phyloP scores from a whole-genome alignment of 2,329 filamentous ascomycete genomes.

The Trichoderma afroharzianum region DNA sequence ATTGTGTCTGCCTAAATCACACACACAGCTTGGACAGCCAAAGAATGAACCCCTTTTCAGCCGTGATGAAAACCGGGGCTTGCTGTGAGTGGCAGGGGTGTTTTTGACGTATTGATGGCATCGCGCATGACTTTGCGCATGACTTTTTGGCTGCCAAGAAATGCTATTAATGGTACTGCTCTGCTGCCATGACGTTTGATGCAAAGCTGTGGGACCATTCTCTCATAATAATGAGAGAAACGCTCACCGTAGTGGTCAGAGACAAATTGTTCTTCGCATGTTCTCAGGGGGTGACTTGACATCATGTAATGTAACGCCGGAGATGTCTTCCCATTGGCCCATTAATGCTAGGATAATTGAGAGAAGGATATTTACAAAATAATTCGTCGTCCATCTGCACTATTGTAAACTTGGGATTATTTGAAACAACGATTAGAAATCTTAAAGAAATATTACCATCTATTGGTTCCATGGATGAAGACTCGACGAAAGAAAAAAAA shows the following conservation, averaged over 20 bases:
- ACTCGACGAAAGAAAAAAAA: background rate
- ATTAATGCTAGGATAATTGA: background rate
- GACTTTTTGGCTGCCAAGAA: background rate
- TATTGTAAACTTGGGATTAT: background rate
- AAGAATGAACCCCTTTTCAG: background rate
- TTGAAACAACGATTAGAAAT: background rate
- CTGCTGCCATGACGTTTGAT: background rate
- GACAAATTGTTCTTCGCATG: background rate
- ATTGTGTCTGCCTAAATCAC: background rate
- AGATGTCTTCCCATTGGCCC: background rate
- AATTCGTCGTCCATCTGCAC: background rate
- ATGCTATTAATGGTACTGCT: background rate
- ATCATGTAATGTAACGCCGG: background rate
- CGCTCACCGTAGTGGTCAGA: background rate
- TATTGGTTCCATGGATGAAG: background rate
- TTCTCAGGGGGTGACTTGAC: background rate
- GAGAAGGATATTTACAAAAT: background rate
- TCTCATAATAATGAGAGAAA: background rate
- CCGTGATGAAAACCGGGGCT: background rate
- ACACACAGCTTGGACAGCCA: background rate
- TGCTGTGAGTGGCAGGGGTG: background rate
- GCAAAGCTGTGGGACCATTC: background rate
- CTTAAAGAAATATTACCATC: background rate
- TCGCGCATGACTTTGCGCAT: background rate
- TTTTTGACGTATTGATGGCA: background rate